phyloP scores from a whole-genome alignment of 169 alveolate species.

The Besnoitia besnoiti region DNA sequence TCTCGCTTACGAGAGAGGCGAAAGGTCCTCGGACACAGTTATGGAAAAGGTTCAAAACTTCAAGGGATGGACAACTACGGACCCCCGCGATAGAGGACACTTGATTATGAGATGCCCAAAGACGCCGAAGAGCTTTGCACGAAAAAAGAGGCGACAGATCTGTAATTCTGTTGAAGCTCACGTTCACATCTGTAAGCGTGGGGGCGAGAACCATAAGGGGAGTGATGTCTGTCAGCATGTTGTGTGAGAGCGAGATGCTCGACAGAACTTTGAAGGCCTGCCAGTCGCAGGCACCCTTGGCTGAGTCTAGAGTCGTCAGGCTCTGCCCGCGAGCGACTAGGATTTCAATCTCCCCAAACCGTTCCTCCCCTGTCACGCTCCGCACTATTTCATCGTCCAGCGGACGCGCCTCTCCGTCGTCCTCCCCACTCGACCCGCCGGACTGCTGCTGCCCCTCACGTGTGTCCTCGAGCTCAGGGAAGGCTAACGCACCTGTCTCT shows the following conservation, averaged over 20 bases:
- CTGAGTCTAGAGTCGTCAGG: slow-evolving; percentile 7
- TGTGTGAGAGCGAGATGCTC: slow-evolving; percentile 21
- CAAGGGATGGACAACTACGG: not conserved
- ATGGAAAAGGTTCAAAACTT: slow-evolving; percentile 5
- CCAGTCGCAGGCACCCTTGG: slow-evolving; percentile 33
- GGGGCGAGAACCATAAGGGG: slow-evolving; percentile 23
- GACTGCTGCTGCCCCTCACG: not conserved
- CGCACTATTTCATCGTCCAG: not conserved
- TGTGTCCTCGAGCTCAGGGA: not conserved
- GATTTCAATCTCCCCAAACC: not conserved
- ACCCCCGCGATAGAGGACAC: not conserved
- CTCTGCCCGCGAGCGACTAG: slow-evolving; percentile 19
- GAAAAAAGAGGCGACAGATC: slow-evolving; percentile 28
- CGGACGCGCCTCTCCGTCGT: not conserved
- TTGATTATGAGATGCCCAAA: not conserved
- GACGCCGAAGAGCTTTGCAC: slow-evolving; percentile 6
- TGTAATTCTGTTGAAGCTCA: not conserved
- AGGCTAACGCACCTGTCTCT: too few relatives aligned
- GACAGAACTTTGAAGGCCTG: not conserved
- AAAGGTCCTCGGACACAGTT: not conserved
- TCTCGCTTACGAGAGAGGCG: not conserved
- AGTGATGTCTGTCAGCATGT: not conserved
- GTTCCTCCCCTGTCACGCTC: slow-evolving; percentile 3
- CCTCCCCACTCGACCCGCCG: not conserved
- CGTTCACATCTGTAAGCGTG: slow-evolving; percentile 3